Evolutionary conservation across 768 basidiomycete species (phyloP).

Genomic region (Russula lepida): DNA sequence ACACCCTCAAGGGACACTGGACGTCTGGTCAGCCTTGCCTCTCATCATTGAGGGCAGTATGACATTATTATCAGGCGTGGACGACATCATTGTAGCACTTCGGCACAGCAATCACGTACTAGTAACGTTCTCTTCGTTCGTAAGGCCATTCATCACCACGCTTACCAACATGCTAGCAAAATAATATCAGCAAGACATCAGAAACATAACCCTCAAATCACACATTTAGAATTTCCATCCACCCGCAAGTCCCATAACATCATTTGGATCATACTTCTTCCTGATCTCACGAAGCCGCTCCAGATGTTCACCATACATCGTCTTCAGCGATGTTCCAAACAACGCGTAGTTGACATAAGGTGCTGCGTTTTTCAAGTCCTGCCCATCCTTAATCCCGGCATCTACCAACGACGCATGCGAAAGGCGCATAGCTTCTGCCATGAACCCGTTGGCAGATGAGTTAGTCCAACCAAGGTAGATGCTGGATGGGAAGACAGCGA

Average conservation of each 20-base stretch:
- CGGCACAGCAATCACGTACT: no score
- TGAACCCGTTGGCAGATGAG: slow-evolving; percentile 30
- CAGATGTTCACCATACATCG: slow-evolving; percentile 46
- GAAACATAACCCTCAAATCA: not conserved
- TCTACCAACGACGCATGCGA: slow-evolving; percentile 28
- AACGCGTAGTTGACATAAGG: slow-evolving; percentile 58
- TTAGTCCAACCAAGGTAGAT: slow-evolving; percentile 37
- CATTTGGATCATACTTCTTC: slow-evolving; percentile 41
- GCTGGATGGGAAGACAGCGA: not conserved
- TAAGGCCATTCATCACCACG: no score
- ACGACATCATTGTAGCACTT: no score
- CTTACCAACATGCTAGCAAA: no score
- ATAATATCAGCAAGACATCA: not conserved
- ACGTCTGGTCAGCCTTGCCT: no score
- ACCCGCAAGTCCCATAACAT: slow-evolving; percentile 60
- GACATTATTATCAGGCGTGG: no score
- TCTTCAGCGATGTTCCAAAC: slow-evolving; percentile 39
- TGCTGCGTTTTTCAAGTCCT: slow-evolving; percentile 35
- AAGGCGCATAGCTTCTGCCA: not conserved
- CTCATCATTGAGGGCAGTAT: no score
- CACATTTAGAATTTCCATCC: slow-evolving; percentile 40
- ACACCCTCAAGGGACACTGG: no score
- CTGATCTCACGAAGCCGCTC: slow-evolving; percentile 35
- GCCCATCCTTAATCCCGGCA: slow-evolving; percentile 34
- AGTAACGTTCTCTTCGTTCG: no score